Evolutionary conservation across 768 basidiomycete species (phyloP).

Genomic region (Boletus subcaerulescens): DNA sequence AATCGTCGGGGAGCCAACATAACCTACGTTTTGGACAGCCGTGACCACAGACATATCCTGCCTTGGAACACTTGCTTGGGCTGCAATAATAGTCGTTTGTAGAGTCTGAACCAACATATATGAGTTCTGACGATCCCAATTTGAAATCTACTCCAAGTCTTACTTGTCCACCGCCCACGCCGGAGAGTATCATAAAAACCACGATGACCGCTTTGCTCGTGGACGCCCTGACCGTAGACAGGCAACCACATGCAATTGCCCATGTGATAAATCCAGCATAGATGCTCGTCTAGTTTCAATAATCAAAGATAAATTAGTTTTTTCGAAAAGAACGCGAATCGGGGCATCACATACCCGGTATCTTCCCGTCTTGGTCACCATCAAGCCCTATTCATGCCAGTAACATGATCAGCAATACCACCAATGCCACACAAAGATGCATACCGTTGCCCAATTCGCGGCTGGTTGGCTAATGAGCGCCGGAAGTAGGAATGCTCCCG

Average conservation of each 20-base stretch:
- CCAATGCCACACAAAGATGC: not conserved
- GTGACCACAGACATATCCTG: conserved; percentile 77
- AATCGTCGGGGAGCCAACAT: not conserved
- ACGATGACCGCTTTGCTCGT: not conserved
- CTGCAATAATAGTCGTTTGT: conserved; percentile 65
- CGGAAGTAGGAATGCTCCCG: not conserved
- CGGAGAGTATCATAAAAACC: not conserved
- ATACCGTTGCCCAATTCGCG: not conserved
- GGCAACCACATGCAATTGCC: not conserved
- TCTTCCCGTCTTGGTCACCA: not conserved
- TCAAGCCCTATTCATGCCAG: not conserved
- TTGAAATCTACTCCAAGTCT: not conserved
- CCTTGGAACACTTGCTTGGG: conserved; percentile 66
- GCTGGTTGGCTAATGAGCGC: not conserved
- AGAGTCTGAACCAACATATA: conserved; percentile 37
- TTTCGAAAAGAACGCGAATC: not conserved
- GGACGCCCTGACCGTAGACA: not conserved
- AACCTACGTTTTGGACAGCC: conserved; percentile 54
- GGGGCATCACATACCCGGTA: not conserved
- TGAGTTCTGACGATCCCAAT: not conserved
- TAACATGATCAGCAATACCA: not conserved
- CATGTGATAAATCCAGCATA: not conserved
- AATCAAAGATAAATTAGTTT: not conserved
- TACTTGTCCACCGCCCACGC: not conserved
- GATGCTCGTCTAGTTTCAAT: not conserved